phyloP scores from a whole-genome alignment of 257 asterid genomes.

The Hygrophila difformis region DNA sequence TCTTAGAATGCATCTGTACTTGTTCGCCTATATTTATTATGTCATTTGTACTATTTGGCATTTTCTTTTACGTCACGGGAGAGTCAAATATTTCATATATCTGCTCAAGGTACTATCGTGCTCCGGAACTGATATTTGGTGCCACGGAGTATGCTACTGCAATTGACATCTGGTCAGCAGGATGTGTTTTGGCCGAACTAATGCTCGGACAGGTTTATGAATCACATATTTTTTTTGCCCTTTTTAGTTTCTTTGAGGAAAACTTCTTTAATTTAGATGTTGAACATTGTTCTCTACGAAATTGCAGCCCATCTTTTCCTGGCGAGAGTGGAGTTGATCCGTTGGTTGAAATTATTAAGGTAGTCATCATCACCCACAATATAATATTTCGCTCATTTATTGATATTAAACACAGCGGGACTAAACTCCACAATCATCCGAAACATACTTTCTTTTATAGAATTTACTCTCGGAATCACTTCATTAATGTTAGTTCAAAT shows the following conservation, averaged over 20 bases:
- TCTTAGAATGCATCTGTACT: neutral
- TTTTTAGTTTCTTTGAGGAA: neutral
- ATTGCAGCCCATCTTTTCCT: conserved; percentile 49
- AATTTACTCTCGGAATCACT: no score
- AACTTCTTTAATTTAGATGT: no score
- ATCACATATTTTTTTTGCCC: neutral
- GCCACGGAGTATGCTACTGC: conserved; percentile 54
- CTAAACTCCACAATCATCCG: no score
- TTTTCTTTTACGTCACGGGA: conserved; percentile 41
- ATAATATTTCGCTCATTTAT: no score
- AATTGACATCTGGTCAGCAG: conserved; percentile 59
- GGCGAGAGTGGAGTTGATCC: conserved; percentile 60
- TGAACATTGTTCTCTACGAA: conserved; percentile 2
- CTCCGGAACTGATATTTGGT: conserved; percentile 54
- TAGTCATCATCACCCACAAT: conserved; percentile 13
- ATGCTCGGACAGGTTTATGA: conserved; percentile 47
- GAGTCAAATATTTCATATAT: conserved; percentile 55
- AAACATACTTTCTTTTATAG: no score
- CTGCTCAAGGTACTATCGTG: conserved; percentile 54
- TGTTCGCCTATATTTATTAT: conserved; percentile 4
- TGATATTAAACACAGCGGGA: no score
- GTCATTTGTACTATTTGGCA: conserved; percentile 8
- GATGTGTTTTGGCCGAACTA: conserved; percentile 52
- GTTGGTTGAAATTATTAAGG: conserved; percentile 58
- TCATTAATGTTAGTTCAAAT: no score